Evolutionary conservation across 1,284 basidiomycete species (phyloP).

Genomic region (Heterobasidion irregulare): DNA sequence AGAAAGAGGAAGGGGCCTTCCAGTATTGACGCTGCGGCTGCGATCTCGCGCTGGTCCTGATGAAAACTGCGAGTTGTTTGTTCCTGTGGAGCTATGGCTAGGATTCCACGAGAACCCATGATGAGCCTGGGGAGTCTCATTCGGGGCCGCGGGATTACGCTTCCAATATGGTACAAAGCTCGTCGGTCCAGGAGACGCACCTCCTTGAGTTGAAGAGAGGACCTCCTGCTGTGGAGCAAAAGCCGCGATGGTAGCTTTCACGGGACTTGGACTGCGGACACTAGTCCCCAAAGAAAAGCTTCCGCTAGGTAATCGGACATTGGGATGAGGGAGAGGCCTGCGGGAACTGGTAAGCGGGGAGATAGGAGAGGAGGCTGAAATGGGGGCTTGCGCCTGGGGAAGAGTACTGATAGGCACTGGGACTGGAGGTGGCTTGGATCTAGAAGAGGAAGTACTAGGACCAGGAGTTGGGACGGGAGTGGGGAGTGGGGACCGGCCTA

Average conservation of each 20-base stretch:
- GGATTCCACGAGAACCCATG: neutral
- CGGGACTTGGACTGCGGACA: constrained; percentile 7
- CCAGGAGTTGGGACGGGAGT: constrained; percentile 11
- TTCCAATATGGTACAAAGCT: constrained; percentile 15
- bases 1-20: constrained; percentile 10
- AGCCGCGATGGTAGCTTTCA: constrained; percentile 5
- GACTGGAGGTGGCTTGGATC: neutral
- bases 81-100: neutral
- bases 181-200: constrained; percentile 1
- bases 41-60: constrained; percentile 4
- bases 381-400: constrained; percentile 1
- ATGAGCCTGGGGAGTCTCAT: constrained; percentile 1
- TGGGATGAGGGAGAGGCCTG: constrained; percentile 10
- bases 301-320: constrained; percentile 3
- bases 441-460: constrained; percentile 4
- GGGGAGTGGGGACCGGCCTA: constrained; percentile 10
- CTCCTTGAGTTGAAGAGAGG: neutral
- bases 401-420: constrained; percentile 3
- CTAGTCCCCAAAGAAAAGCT: neutral
- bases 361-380: constrained; percentile 7
- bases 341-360: constrained; percentile 7
- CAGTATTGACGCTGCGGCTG: constrained; percentile 9
- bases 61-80: neutral
- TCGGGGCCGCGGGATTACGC: constrained; percentile 12
- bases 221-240: neutral